Evolutionary conservation across 257 asterid species (phyloP), one percentile per base, ranked within the genome.

Genomic region (Anisodus acutangulus): DNA sequence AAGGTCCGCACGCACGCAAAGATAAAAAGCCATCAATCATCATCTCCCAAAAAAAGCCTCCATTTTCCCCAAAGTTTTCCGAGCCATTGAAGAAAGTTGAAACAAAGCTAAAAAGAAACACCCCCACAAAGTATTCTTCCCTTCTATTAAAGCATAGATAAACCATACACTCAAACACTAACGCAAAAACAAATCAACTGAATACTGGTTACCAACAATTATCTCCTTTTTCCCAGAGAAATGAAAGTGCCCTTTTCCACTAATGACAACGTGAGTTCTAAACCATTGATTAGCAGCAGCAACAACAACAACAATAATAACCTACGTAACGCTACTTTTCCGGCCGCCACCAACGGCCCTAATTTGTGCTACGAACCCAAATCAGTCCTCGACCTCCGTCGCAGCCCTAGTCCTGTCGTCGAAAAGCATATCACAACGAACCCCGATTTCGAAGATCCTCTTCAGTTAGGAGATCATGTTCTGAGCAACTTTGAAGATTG

Each of bases 161-260:
- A 6, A 64, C 71, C 71, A 64, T 64, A 64, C 70, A 74, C 81
- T 19, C 47, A 49, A 76, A 9, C 22, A 39, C 81, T 76, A 47
- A 54, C 81, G 15, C 45, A 35, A 74, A 53, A 45, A 26, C 11
- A 2, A 37, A 12, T 5, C 35, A n/a, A n/a, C 35, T 31, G 35
- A 31, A 31, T 31, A 31, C 35, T 31, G 39, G 84, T 69, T 88
- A 80, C 64, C 64, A 85, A n/a, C 64, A 39, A 41, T 9, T 51
- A 58, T 51, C 69, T 53, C 10, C 62, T 39, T 62, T 80, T 60
- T 58, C 17, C 84, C 82, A 90, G 80, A 91, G 97, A 90, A 88
- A 95, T 95, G 98, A 95, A 93, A 92, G 92, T 92, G 79, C 95
- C 97, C 92, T 93, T 95, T 89, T 89, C 96, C 81, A 85, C 89